Conservation (phyloP, 2,329 filamentous ascomycete species). For the Pseudogymnoascus sp. region DNA sequence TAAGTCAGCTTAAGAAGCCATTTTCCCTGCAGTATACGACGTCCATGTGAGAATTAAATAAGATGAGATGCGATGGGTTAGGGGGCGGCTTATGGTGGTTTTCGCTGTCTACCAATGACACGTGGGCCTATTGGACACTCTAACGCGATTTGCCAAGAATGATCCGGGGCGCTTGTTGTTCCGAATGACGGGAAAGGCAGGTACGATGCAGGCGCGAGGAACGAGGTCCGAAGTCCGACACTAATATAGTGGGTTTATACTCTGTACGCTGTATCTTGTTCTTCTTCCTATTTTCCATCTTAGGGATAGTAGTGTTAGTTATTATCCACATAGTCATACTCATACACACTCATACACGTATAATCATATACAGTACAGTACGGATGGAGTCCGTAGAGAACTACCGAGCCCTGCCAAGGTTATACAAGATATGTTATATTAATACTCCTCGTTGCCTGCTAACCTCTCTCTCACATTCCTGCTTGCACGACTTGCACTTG, state of each 20-base stretch:
- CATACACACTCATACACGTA: too few relatives aligned
- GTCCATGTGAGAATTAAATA: background rate
- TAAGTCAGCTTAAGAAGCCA: background rate
- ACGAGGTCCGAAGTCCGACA: constrained; percentile 21
- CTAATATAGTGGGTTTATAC: background rate
- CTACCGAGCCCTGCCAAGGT: too few relatives aligned
- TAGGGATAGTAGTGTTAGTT: too few relatives aligned
- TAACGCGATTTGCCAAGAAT: constrained; percentile 3
- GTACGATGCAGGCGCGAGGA: background rate
- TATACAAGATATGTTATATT: too few relatives aligned
- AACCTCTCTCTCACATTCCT: background rate
- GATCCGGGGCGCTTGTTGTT: background rate
- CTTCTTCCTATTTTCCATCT: background rate
- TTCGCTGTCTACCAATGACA: background rate
- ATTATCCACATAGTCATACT: background rate
- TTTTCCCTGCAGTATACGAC: background rate
- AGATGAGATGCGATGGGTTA: background rate
- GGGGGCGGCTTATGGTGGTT: background rate
- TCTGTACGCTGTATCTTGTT: background rate
- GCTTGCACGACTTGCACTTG: background rate
- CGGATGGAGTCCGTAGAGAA: too few relatives aligned
- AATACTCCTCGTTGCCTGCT: background rate
- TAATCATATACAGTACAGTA: background rate
- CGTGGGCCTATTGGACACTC: background rate
- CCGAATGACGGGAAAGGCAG: constrained; percentile 4